Evolutionary conservation across 2,329 filamentous ascomycete species (phyloP).

Genomic region (Penicillium rolfsii): DNA sequence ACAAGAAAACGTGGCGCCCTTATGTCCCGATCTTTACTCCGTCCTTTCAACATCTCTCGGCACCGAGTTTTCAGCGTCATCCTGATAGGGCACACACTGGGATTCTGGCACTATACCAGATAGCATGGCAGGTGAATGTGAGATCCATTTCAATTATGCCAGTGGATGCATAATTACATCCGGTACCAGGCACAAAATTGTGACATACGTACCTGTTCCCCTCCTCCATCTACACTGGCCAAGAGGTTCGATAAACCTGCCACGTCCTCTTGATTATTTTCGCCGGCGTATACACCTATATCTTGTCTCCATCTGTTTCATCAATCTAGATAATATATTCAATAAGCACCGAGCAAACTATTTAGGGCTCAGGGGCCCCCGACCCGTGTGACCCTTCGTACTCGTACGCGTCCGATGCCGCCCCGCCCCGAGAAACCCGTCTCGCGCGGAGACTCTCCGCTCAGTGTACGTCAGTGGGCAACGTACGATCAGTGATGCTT

Average conservation of each 20-base stretch:
- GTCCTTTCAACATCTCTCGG: conserved; percentile 12
- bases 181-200: not conserved
- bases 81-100: not conserved
- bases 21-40: not conserved
- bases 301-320: not conserved
- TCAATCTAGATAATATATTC: not conserved
- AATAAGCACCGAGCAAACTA: not conserved
- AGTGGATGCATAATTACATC: not conserved
- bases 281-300: not conserved
- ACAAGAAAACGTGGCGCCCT: conserved; percentile 7
- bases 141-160: not conserved
- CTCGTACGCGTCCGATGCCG: conserved; percentile 29
- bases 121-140: not conserved
- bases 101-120: not conserved
- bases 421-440: conserved; percentile 24
- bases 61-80: conserved; percentile 3
- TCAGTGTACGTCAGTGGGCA: conserved; percentile 21
- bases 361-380: conserved; percentile 12
- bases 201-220: not conserved
- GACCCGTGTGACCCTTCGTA: conserved; percentile 24
- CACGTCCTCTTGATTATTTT: not conserved
- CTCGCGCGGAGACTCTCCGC: conserved; percentile 22
- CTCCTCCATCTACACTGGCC: not conserved
- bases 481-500: conserved; percentile 13
- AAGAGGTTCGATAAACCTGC: not conserved